Percentiles rank a stretch among this genome's conserved stretches.
phyloP scores from a whole-genome alignment of 441 rosid species.

The Rhodomyrtus psidioides region DNA sequence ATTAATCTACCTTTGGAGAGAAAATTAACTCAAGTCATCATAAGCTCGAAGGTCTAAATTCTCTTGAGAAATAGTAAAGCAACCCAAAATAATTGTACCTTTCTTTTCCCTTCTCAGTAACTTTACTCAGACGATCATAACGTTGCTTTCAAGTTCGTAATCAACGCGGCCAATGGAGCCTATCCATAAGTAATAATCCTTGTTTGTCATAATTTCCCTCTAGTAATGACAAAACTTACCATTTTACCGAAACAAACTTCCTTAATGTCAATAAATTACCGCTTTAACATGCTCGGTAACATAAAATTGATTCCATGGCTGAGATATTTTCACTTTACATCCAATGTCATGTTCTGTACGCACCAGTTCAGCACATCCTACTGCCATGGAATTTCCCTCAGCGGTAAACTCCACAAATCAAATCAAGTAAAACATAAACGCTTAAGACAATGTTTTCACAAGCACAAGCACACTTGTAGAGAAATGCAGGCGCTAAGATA shows the following conservation, averaged over 20 bases:
- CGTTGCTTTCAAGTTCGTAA: too few species aligned
- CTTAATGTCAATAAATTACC: background rate
- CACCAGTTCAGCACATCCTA: background rate
- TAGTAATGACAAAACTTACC: background rate
- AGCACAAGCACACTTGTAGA: background rate
- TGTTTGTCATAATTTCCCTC: background rate
- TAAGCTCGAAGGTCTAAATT: too few species aligned
- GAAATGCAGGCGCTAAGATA: background rate
- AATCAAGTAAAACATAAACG: background rate
- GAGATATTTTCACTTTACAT: background rate
- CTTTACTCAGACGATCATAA: too few species aligned
- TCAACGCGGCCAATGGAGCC: too few species aligned
- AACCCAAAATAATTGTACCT: too few species aligned
- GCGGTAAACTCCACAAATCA: background rate
- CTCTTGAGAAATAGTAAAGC: too few species aligned
- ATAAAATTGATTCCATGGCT: background rate
- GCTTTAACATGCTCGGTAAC: background rate
- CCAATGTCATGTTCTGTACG: background rate
- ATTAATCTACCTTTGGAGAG: too few species aligned
- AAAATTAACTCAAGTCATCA: too few species aligned
- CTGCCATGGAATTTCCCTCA: background rate
- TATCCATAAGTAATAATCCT: background rate
- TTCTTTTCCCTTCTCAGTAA: too few species aligned
- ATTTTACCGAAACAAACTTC: background rate
- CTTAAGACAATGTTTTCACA: background rate